Percentiles rank a stretch among this genome's conserved stretches.
These are phyloP conservation scores for Rhododendron henanense DNA, from an alignment of 148 eudicot species.

Conservation along the genomic window DNA sequence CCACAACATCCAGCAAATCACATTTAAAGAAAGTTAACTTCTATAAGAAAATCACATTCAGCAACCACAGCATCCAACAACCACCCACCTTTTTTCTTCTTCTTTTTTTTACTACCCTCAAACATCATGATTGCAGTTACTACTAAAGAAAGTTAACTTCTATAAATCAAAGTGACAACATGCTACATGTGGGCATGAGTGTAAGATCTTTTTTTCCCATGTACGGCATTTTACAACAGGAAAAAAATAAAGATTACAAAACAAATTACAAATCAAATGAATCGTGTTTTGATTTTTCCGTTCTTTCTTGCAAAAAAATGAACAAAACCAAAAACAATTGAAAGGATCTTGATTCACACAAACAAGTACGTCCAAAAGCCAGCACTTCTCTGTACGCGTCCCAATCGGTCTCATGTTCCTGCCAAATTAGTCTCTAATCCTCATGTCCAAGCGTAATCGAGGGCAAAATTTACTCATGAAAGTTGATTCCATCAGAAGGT, in stretches of 20 bases:
- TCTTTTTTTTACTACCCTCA: neutral
- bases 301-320: neutral
- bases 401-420: neutral
- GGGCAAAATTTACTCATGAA: neutral
- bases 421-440: neutral
- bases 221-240: neutral
- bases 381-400: neutral
- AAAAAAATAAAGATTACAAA: neutral
- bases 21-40: too few species aligned
- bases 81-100: too few species aligned
- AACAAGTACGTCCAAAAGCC: neutral
- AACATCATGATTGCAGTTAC: neutral
- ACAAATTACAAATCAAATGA: constrained; percentile 10
- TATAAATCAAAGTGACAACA: neutral
- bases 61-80: too few species aligned
- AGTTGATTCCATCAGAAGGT: neutral
- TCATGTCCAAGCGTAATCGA: neutral
- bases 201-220: neutral
- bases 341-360: neutral
- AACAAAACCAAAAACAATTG: neutral
- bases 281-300: neutral
- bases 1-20: too few species aligned
- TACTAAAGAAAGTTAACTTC: neutral
- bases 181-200: too few species aligned
- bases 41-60: too few species aligned